phyloP scores from a whole-genome alignment of 2,329 filamentous ascomycete genomes.

The Hawksworthiomyces lignivorus region DNA sequence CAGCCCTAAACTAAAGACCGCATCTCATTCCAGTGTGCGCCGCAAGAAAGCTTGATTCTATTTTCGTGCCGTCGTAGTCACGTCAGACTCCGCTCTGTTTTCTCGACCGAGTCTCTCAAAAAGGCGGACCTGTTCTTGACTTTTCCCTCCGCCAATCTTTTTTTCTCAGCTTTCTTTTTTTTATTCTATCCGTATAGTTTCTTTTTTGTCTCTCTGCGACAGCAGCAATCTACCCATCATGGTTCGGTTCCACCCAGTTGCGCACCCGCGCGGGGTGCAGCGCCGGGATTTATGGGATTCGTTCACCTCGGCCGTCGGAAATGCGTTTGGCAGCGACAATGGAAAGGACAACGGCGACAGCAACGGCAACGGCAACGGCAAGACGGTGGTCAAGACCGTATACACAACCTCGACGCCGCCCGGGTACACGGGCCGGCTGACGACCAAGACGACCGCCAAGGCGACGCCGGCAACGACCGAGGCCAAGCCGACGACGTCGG shows the following conservation, averaged over 20 bases:
- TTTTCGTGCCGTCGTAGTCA: too few relatives aligned
- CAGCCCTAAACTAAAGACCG: too few relatives aligned
- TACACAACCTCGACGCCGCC: constrained; percentile 1
- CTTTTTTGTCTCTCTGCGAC: background rate
- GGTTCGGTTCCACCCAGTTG: background rate
- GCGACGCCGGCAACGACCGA: background rate
- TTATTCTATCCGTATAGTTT: too few relatives aligned
- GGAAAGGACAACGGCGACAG: background rate
- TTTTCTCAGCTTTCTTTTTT: too few relatives aligned
- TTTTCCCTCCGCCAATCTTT: too few relatives aligned
- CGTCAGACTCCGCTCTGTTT: too few relatives aligned
- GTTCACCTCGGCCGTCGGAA: constrained; percentile 13
- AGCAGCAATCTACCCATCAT: too few relatives aligned
- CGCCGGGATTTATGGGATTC: constrained; percentile 11
- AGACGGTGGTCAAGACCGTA: constrained; percentile 3
- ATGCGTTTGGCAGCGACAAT: constrained; percentile 8
- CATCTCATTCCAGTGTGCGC: constrained; percentile 8
- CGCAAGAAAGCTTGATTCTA: background rate
- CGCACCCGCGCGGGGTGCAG: constrained; percentile 1
- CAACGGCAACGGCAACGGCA: background rate
- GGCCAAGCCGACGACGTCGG: background rate
- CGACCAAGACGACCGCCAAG: constrained; percentile 5
- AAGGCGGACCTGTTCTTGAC: too few relatives aligned
- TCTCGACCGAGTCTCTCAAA: too few relatives aligned
- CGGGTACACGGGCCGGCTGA: constrained; percentile 2